phyloP scores from a whole-genome alignment of 306 rosid genomes.

The Cajanus cajan region DNA sequence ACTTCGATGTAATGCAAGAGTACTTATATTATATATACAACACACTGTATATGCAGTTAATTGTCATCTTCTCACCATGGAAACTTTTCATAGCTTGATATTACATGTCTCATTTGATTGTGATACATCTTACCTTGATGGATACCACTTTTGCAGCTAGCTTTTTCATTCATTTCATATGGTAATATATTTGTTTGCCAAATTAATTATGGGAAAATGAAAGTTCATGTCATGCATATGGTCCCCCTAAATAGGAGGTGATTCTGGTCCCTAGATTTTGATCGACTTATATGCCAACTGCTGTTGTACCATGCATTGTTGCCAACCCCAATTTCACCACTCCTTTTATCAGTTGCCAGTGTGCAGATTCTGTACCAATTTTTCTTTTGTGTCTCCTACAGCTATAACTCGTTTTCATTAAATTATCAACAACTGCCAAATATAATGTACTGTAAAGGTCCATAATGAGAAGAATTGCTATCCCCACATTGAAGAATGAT shows the following conservation, averaged over 20 bases:
- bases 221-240: background rate
- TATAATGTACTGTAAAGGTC: slow-evolving; percentile 7
- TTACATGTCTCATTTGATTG: background rate
- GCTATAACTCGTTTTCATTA: slow-evolving; percentile 20
- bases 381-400: background rate
- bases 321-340: slow-evolving; percentile 10
- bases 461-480: slow-evolving; percentile 10
- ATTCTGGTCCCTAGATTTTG: slow-evolving; percentile 6
- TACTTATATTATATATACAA: background rate
- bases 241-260: slow-evolving; percentile 14
- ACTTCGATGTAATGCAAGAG: background rate
- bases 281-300: slow-evolving; percentile 3
- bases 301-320: slow-evolving; percentile 18
- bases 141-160: slow-evolving; percentile 6
- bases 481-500: background rate
- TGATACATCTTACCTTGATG: slow-evolving; percentile 22
- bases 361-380: slow-evolving; percentile 3
- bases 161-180: slow-evolving; percentile 14
- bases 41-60: background rate
- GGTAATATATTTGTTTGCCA: slow-evolving; percentile 5
- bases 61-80: background rate
- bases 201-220: slow-evolving; percentile 21
- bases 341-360: slow-evolving; percentile 33
- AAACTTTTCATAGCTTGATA: background rate
- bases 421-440: slow-evolving; percentile 28